Base-by-base conservation (phyloP, 306 rosid genomes). In the Cicer pinnatifidum region DNA sequence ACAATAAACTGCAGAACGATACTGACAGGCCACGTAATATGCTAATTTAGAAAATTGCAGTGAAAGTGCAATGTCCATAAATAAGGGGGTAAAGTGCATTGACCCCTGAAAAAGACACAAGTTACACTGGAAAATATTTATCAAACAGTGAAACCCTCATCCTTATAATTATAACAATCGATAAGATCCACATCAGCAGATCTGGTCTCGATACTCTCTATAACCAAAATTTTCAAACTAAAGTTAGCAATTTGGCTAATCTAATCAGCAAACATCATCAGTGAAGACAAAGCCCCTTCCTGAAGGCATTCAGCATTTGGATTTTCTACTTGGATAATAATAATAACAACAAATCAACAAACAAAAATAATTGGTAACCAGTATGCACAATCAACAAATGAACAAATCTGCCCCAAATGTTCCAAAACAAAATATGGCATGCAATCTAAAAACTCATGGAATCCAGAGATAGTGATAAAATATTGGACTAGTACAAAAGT, bases 391-490 rank as follows among this genome's bases (percentile, higher is more conserved):
- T 9, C 5, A 33, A 13, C 3, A 78, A 52, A 51, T 67, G 28
- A 40, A 52, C 54, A 71, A 41, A 66, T 64, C 71, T 5, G n/a
- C 15, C n/a, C 56, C 65, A 43, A 3, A n/a, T 23, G 16, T n/a
- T 37, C 11, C 43, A 45, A 45, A 61, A 78, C 47, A 53, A 19
- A 38, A 17, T 6, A 45, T 61, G 45, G 7, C 53, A 70, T 39
- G 52, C 72, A 28, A 71, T 63, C 67, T 64, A 46, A 75, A 37
- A 54, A 16, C 56, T 63, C 1, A 5, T 75, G 47, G 50, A 39
- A 3, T 44, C 54, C 65, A 50, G 20, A 68, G 46, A 56, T n/a
- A 43, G 6, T 7, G 66, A 72, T 28, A 39, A 72, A 35, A 12
- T 23, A 45, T 23, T 28, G 28, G 57, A 72, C 44, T 9, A 12